Evolutionary conservation across 1,139 yeast species (phyloP).

Genomic region (Meyerozyma carpophila): DNA sequence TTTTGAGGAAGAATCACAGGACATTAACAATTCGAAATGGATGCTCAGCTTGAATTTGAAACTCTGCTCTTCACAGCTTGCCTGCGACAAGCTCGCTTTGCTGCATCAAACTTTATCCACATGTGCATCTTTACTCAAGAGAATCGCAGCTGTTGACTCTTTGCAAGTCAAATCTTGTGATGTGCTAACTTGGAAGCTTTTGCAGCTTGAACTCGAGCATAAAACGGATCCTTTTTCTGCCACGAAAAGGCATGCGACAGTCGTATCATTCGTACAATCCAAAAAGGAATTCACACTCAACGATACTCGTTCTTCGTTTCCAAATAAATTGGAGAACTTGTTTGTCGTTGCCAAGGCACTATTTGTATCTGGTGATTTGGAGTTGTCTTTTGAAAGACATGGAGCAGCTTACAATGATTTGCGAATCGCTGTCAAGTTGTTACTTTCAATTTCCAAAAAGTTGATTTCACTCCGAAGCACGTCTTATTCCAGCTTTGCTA

Average conservation of each 20-base stretch:
- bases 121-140: not conserved
- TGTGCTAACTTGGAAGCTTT: slow-evolving; percentile 23
- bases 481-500: slow-evolving; percentile 21
- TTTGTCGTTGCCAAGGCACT: slow-evolving; percentile 33
- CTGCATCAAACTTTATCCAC: not conserved
- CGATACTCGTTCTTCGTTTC: slow-evolving; percentile 14
- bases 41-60: not conserved
- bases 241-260: slow-evolving; percentile 17
- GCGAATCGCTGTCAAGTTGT: slow-evolving; percentile 36
- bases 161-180: slow-evolving; percentile 7
- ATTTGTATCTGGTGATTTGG: slow-evolving; percentile 19
- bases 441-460: slow-evolving; percentile 38
- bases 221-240: slow-evolving; percentile 11
- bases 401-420: slow-evolving; percentile 23
- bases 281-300: slow-evolving; percentile 25
- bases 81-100: not conserved
- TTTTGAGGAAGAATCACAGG: not conserved
- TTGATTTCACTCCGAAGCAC: slow-evolving; percentile 18
- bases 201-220: slow-evolving; percentile 25
- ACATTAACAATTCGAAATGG: not conserved
- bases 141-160: not conserved
- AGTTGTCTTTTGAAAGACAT: slow-evolving; percentile 10
- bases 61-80: not conserved
- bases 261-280: slow-evolving; percentile 19
- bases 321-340: slow-evolving; percentile 28